Percentiles rank a stretch among this genome's conserved stretches.
Conservation (phyloP, 2,329 filamentous ascomycete species). For the Hymenoscyphus scutula region DNA sequence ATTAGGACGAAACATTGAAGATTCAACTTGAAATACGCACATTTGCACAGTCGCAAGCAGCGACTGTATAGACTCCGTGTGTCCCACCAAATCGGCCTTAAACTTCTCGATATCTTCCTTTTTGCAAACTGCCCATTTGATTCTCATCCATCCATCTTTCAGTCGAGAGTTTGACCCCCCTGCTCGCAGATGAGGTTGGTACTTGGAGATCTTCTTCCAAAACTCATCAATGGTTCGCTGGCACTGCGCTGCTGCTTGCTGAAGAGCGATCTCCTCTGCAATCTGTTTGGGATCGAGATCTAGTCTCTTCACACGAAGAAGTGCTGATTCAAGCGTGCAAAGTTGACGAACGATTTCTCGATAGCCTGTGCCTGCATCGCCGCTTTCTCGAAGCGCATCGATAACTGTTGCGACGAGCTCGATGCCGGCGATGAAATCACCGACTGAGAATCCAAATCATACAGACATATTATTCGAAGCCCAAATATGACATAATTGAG, state of each 20-base stretch:
- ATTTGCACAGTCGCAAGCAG: not conserved
- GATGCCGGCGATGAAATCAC: conserved; percentile 25
- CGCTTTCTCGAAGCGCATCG: conserved; percentile 17
- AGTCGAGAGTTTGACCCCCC: conserved; percentile 14
- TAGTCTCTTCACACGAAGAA: conserved; percentile 29
- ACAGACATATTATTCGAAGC: too few species aligned
- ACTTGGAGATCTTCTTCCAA: conserved; percentile 28
- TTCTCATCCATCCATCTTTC: conserved; percentile 29
- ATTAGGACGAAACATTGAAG: conserved; percentile 38
- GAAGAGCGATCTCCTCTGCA: conserved; percentile 27
- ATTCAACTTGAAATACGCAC: not conserved
- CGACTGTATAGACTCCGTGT: conserved; percentile 14
- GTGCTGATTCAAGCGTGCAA: conserved; percentile 28
- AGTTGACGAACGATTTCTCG: conserved; percentile 24
- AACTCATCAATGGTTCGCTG: conserved; percentile 32
- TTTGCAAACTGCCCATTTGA: conserved; percentile 34
- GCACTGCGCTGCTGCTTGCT: conserved; percentile 29
- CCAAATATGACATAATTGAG: too few species aligned
- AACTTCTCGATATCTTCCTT: conserved; percentile 33
- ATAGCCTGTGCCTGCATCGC: conserved; percentile 20
- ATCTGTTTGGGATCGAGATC: conserved; percentile 28
- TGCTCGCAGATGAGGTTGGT: conserved; percentile 28
- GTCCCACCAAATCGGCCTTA: conserved; percentile 28
- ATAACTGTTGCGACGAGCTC: conserved; percentile 29
- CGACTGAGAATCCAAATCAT: conserved; percentile 21